Conservation (phyloP, 495 filamentous ascomycete genomes). For the Talaromyces adpressus region DNA sequence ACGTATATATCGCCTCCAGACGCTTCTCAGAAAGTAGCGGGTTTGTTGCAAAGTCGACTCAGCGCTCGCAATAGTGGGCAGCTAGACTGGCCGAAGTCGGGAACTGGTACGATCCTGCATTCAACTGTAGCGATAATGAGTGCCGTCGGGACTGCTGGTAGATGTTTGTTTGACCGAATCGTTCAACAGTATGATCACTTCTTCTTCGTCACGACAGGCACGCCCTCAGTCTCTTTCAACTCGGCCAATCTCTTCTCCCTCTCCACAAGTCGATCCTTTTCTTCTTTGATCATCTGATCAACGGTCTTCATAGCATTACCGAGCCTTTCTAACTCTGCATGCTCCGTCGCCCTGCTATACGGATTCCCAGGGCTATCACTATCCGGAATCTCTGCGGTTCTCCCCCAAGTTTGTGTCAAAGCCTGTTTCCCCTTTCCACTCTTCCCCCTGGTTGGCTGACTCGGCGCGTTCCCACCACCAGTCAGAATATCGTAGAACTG, state of each 20-base stretch:
- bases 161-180: neutral
- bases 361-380: slow-evolving; percentile 55
- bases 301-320: slow-evolving; percentile 58
- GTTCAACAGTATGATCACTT: slow-evolving; percentile 20
- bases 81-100: too few relatives aligned
- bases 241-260: slow-evolving; percentile 57
- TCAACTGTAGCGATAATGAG: too few relatives aligned
- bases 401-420: slow-evolving; percentile 36
- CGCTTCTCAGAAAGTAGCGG: too few relatives aligned
- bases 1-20: too few relatives aligned
- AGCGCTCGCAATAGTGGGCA: too few relatives aligned
- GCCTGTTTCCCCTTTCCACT: slow-evolving; percentile 38
- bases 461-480: slow-evolving; percentile 39
- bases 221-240: slow-evolving; percentile 49
- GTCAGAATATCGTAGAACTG: slow-evolving; percentile 79
- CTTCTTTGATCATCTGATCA: slow-evolving; percentile 60
- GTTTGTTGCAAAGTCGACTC: too few relatives aligned
- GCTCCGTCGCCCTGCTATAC: slow-evolving; percentile 70
- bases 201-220: slow-evolving; percentile 35
- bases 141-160: too few relatives aligned
- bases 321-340: slow-evolving; percentile 55
- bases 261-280: slow-evolving; percentile 55
- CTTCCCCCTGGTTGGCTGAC: slow-evolving; percentile 31
- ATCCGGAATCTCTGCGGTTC: slow-evolving; percentile 66
- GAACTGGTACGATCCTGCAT: too few relatives aligned